A percentile compares a stretch with the other conserved stretches of the same genome.
Conservation (phyloP, 176 grass and related monocot species). For the Hordeum marinum region DNA sequence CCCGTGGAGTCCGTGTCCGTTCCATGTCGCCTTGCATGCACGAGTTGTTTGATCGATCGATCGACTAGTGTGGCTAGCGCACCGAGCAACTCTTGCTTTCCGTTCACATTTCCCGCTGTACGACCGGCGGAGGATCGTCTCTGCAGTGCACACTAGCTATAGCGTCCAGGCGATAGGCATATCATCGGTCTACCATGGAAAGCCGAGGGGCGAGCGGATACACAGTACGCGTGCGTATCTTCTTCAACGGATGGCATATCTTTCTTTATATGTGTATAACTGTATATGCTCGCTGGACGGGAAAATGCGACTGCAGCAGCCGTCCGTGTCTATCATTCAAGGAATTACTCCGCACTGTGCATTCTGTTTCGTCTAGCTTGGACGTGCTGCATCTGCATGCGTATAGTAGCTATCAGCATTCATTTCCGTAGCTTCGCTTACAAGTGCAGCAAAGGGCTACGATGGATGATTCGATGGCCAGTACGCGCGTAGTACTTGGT, state of each 20-base stretch:
- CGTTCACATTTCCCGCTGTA: constrained; percentile 2
- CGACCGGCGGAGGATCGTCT: neutral
- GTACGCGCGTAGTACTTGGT: neutral
- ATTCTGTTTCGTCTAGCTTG: neutral
- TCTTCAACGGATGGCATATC: neutral
- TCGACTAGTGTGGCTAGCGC: neutral
- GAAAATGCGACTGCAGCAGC: no score
- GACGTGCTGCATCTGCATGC: neutral
- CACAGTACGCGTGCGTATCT: neutral
- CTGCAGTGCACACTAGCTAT: neutral
- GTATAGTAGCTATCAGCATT: constrained; percentile 32
- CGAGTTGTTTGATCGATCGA: neutral
- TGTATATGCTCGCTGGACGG: neutral
- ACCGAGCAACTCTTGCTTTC: neutral
- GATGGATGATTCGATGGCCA: neutral
- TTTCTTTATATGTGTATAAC: neutral
- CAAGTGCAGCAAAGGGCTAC: constrained; percentile 55
- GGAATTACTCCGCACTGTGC: neutral
- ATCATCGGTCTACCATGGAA: neutral
- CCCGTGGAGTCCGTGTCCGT: neutral
- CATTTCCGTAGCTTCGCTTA: constrained; percentile 44
- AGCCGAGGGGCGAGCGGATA: neutral
- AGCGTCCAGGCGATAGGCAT: neutral
- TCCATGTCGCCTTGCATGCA: neutral
- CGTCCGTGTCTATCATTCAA: neutral